phyloP scores from a whole-genome alignment of 306 rosid genomes.

The Vigna nakashimae region DNA sequence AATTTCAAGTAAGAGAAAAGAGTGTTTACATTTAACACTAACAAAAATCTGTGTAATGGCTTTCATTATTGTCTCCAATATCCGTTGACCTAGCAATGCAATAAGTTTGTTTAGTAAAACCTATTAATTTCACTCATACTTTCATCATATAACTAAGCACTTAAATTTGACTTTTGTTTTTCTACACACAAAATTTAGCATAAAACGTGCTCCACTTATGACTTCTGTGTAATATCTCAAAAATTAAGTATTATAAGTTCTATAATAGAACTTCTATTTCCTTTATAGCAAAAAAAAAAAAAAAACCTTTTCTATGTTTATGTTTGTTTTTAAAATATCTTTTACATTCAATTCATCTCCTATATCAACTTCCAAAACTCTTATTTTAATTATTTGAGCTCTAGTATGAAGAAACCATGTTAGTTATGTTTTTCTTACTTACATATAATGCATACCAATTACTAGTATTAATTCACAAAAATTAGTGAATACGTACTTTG shows the following conservation, averaged over 20 bases:
- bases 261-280: neutral
- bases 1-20: neutral
- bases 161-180: constrained; percentile 19
- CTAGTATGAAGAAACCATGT: too few species aligned
- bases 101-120: constrained; percentile 28
- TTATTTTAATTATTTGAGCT: too few species aligned
- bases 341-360: neutral
- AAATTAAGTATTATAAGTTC: neutral
- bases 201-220: constrained; percentile 22
- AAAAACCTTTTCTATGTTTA: neutral
- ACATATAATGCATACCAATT: too few species aligned
- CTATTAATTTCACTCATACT: constrained; percentile 38
- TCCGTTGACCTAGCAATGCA: constrained; percentile 27
- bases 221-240: constrained; percentile 7
- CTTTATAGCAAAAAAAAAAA: neutral
- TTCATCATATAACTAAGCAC: constrained; percentile 32
- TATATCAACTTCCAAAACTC: too few species aligned
- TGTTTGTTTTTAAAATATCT: neutral
- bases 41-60: neutral
- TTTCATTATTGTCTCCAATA: constrained; percentile 30
- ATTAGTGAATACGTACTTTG: too few species aligned
- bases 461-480: too few species aligned
- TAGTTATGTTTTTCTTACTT: too few species aligned
- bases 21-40: neutral
- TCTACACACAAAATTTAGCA: neutral